Conservation (phyloP, 2,329 filamentous ascomycete genomes). For the Elsinoe australis region DNA sequence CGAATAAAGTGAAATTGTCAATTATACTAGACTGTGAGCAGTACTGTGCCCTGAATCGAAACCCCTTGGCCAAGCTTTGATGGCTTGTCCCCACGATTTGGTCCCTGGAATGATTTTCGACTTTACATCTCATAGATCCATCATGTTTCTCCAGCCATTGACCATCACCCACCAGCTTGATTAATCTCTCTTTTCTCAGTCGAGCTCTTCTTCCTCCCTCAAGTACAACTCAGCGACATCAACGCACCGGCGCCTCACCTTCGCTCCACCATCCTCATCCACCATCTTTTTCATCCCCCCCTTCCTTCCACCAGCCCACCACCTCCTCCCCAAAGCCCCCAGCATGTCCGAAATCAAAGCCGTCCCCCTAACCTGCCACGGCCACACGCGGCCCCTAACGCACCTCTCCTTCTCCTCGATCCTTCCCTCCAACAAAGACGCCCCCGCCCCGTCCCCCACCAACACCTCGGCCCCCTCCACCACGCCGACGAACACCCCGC, state of each 20-base stretch:
- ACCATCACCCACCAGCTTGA: background rate
- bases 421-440: slow-evolving; percentile 36
- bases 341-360: slow-evolving; percentile 44
- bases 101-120: background rate
- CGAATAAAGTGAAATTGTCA: background rate
- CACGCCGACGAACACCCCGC: slow-evolving; percentile 31
- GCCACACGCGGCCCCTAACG: slow-evolving; percentile 84
- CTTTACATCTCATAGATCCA: background rate
- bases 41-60: too few relatives aligned
- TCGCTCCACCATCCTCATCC: background rate
- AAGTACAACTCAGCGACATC: background rate
- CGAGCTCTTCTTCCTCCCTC: background rate
- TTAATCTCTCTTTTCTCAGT: background rate
- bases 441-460: slow-evolving; percentile 18
- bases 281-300: background rate
- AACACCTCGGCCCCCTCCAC: slow-evolving; percentile 21
- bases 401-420: slow-evolving; percentile 84
- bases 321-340: background rate
- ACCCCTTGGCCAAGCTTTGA: too few relatives aligned
- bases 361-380: slow-evolving; percentile 87
- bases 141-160: background rate
- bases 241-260: background rate
- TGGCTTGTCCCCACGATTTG: too few relatives aligned
- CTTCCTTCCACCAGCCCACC: background rate
- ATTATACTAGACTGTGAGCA: too few relatives aligned